These are phyloP conservation scores for Castanopsis chinensis DNA, from an alignment of 306 rosid genomes.

Conservation along the genomic window DNA sequence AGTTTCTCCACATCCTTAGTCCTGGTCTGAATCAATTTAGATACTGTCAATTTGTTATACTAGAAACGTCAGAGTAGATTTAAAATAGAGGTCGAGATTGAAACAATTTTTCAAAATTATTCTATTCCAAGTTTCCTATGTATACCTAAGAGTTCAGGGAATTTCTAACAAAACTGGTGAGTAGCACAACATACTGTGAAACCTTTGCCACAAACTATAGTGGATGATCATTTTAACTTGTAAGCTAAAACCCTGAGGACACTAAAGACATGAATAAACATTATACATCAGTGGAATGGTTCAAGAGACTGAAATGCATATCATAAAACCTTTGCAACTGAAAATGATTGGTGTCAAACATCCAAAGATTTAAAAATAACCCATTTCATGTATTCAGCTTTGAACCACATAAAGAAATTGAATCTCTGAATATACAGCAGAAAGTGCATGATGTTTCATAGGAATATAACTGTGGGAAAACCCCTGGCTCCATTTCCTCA, in stretches of 20 bases:
- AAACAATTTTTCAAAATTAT: background rate
- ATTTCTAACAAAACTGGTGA: background rate
- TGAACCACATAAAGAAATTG: background rate
- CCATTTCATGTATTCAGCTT: background rate
- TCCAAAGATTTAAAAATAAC: background rate
- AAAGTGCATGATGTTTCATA: background rate
- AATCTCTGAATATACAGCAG: background rate
- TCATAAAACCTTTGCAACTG: background rate
- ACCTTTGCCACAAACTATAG: background rate
- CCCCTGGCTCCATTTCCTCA: background rate
- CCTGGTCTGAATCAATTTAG: too few relatives aligned
- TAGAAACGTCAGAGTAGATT: background rate
- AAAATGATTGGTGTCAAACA: background rate
- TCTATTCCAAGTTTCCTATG: background rate
- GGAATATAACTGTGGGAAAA: background rate
- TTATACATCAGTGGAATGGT: background rate
- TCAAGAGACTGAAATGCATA: background rate
- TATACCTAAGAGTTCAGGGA: background rate
- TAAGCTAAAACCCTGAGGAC: background rate
- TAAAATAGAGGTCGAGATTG: background rate
- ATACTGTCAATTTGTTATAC: background rate
- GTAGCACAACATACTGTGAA: background rate
- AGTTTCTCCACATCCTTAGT: background rate
- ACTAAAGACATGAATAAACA: background rate
- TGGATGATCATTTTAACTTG: background rate